A percentile compares a stretch with the other conserved stretches of the same genome.
Evolutionary conservation across 495 filamentous ascomycete species (phyloP).

Genomic region (Xylaria cubensis): DNA sequence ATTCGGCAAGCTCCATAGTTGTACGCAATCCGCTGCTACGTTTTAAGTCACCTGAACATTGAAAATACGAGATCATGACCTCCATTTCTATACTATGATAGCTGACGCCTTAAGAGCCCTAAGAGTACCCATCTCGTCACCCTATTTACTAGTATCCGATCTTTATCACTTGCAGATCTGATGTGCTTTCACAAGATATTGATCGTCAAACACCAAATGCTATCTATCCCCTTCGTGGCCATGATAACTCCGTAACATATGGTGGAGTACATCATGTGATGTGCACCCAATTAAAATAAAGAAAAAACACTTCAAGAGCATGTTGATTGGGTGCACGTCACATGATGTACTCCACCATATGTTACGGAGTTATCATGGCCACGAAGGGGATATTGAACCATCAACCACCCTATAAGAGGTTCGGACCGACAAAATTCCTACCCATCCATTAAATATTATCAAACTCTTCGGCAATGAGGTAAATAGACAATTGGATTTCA

Average conservation of each 20-base stretch:
- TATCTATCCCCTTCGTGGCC: too few relatives aligned
- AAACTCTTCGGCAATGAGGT: neutral
- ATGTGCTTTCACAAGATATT: neutral
- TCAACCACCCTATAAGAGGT: neutral
- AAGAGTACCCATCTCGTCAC: neutral
- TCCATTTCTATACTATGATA: neutral
- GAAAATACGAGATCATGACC: conserved; percentile 1
- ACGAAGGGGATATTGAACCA: too few relatives aligned
- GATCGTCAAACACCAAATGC: neutral
- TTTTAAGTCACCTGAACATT: conserved; percentile 2
- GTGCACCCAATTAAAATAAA: too few relatives aligned
- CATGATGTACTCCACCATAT: too few relatives aligned
- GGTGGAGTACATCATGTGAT: too few relatives aligned
- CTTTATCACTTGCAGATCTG: conserved; percentile 5
- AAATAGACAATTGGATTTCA: neutral
- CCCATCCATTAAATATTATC: neutral
- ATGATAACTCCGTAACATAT: too few relatives aligned
- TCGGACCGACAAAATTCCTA: conserved; percentile 1
- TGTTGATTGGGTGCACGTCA: too few relatives aligned
- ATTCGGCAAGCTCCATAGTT: conserved; percentile 9
- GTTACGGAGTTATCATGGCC: too few relatives aligned
- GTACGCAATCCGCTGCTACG: conserved; percentile 1
- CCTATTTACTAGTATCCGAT: neutral
- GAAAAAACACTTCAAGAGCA: too few relatives aligned
- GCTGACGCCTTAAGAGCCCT: neutral